These are phyloP conservation scores for Debaryomycetaceae sp. DNA, from an alignment of 1,139 yeast species.

Conservation along the genomic window DNA sequence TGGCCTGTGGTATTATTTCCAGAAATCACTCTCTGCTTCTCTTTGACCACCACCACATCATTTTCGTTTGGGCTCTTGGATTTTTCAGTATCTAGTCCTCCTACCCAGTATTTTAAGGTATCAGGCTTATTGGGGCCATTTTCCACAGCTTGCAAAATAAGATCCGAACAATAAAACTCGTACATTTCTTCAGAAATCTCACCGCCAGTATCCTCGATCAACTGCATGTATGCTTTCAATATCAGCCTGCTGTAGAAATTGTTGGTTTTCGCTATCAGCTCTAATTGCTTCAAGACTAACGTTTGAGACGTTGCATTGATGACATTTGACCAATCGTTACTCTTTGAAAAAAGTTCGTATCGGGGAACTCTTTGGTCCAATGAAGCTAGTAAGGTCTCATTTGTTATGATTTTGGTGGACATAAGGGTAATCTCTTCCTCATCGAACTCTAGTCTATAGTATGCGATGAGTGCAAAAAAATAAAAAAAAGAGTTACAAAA, in stretches of 20 bases:
- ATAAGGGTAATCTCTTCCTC: background rate
- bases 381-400: slow-evolving; percentile 7
- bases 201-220: slow-evolving; percentile 25
- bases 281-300: slow-evolving; percentile 14
- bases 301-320: slow-evolving; percentile 12
- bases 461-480: background rate
- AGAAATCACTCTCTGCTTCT: slow-evolving; percentile 62
- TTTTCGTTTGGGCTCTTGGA: slow-evolving; percentile 8
- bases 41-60: slow-evolving; percentile 43
- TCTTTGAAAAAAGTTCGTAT: slow-evolving; percentile 10
- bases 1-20: slow-evolving; percentile 83
- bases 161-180: slow-evolving; percentile 41
- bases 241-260: slow-evolving; percentile 49
- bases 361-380: slow-evolving; percentile 16
- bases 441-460: background rate
- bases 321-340: slow-evolving; percentile 5
- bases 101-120: slow-evolving; percentile 42
- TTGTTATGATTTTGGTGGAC: slow-evolving; percentile 1
- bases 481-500: background rate
- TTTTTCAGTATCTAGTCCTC: slow-evolving; percentile 14
- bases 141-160: slow-evolving; percentile 36
- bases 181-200: slow-evolving; percentile 47
- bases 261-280: slow-evolving; percentile 28
- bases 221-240: slow-evolving; percentile 37
- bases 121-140: slow-evolving; percentile 47